phyloP scores from a whole-genome alignment of 495 filamentous ascomycete species.

The Immersiella caudata region DNA sequence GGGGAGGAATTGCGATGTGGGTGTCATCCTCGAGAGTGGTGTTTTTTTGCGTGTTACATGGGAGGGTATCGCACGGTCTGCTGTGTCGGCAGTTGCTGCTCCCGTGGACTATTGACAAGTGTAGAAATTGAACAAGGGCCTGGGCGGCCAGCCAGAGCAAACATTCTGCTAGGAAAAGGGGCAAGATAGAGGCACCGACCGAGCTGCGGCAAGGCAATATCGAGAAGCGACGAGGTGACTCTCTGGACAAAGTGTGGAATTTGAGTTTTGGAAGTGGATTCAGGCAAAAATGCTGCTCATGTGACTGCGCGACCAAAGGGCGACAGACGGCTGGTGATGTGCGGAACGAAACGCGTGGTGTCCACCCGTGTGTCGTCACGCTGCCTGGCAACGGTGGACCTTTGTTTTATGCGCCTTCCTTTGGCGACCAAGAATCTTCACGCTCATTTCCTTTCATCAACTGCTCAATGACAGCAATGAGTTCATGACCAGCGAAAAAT shows the following conservation, averaged over 20 bases:
- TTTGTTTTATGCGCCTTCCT: neutral
- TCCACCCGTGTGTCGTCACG: neutral
- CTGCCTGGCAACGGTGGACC: conserved; percentile 6
- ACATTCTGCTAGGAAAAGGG: neutral
- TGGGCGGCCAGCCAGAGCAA: neutral
- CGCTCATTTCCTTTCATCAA: neutral
- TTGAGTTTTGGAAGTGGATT: conserved; percentile 11
- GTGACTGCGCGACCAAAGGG: conserved; percentile 18
- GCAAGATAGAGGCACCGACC: too few species aligned
- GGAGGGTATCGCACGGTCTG: neutral
- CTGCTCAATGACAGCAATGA: neutral
- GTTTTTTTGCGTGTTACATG: neutral
- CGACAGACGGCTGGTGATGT: neutral
- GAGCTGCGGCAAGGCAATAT: neutral
- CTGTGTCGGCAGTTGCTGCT: neutral
- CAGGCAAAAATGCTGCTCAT: conserved; percentile 20
- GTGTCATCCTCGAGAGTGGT: neutral
- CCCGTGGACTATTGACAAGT: neutral
- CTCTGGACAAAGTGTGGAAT: neutral
- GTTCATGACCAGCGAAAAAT: neutral
- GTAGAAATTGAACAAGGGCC: neutral
- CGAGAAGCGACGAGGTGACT: neutral
- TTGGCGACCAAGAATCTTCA: neutral
- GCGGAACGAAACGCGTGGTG: neutral
- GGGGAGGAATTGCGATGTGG: neutral